Base-by-base conservation (phyloP, 257 asterid species). In the Datura wrightii region DNA sequence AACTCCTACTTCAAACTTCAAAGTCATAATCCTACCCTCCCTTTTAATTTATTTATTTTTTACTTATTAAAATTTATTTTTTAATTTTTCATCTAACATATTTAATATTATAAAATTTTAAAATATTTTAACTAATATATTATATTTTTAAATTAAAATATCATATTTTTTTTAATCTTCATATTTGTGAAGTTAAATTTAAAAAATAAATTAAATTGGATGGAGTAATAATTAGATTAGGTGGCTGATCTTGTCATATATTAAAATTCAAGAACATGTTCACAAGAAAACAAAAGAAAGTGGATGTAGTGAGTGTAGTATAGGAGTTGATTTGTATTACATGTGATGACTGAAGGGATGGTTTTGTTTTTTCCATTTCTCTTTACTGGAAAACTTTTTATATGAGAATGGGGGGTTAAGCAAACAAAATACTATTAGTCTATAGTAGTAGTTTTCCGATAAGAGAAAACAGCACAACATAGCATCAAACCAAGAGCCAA, bases 401-500 rank as follows among this genome's bases (percentile, higher is more conserved):
- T 31, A 36, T 65, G 72, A 14, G 46, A 78, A 78, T n/a, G n/a
- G n/a, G n/a, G n/a, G n/a, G n/a, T n/a, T n/a, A n/a, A n/a, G n/a
- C n/a, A n/a, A n/a, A n/a, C n/a, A n/a, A 11, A 65, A 34, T 65
- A 31, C 34, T 16, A 58, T 1, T 58, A 58, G 3, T 58, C 16
- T 58, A 58, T 46, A 44, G 6, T 34, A 54, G 83, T 82, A 65
- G 65, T 44, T 86, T 84, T 86, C 84, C 31, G 63, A 63, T 55
- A 67, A 19, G 24, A 56, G 76, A 84, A 70, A 82, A 56, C 52
- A 81, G 34, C 46, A 67, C 39, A 86, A 62, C n/a, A 58, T 72
- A 52, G 69, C 85, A 82, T 78, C 86, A 83, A 74, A 88, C 78
- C 50, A 85, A 88, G 88, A 79, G 70, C 82, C 87, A 71, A 36